Evolutionary conservation across 129 eudicot genomes (phyloP), one percentile per base, ranked within the genome.

Genomic region (Gnaphalium uliginosum): DNA sequence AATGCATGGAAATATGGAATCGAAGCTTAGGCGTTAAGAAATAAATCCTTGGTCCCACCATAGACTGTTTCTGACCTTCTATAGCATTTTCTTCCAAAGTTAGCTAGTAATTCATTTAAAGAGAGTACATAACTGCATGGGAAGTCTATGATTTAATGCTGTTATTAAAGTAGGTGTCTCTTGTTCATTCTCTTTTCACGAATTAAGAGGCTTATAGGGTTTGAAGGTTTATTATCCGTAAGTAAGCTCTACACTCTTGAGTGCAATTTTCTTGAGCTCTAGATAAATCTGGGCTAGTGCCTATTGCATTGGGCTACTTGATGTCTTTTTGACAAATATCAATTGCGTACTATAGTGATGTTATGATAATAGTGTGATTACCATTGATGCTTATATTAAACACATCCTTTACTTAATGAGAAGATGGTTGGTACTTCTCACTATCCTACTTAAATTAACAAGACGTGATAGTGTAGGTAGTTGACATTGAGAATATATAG

Each of bases 261-360:
- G 19, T 41, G 48, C 48, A 8, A 9, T 67, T 67, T 67, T 67
- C 6, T 67, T 32, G 13, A 39, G 72, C 72, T 67, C 72, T 39
- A 6, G 50, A 14, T 11, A 60, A 64, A 64, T 64, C 30, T 64
- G 19, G 71, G 71, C 21, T 33, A 66, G 17, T 22, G 48, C 53
- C 39, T 33, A 33, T 33, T 33, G 39, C 39, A 7, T n/a, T 35
- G 50, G 71, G 71, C 51, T 66, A 35, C 71, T 18, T 66, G 70
- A 66, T 33, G 27, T 19, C 70, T 32, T 33, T 35, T 13, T 6
- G 27, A 37, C 53, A 35, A 66, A 35, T 35, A 33, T 5, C 50
- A 33, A 66, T 39, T 58, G 14, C 48, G 48, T 41, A 41, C 48
- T 11, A 41, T 41, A 8, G 48, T 41, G 48, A 9, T 41, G 48